Evolutionary conservation across 106 monocot species (phyloP).

Genomic region (Hemerocallis citrina): DNA sequence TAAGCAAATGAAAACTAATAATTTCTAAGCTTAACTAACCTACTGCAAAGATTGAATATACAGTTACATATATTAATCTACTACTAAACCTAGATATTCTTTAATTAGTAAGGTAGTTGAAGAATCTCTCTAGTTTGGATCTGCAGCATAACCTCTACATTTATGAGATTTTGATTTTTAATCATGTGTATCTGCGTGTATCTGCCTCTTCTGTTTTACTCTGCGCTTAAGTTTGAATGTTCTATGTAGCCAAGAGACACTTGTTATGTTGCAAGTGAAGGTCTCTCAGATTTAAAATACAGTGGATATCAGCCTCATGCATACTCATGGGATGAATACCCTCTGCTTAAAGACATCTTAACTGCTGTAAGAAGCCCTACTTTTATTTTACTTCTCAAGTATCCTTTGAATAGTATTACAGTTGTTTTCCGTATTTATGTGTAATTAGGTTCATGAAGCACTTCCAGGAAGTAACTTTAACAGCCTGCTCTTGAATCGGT

Average conservation of each 20-base stretch:
- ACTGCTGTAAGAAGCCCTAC: conserved; percentile 34
- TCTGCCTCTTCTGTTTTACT: neutral
- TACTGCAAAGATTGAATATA: no score
- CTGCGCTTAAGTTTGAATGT: neutral
- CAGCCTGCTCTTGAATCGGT: conserved; percentile 64
- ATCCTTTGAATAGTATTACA: neutral
- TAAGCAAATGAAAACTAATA: no score
- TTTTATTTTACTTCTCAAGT: neutral
- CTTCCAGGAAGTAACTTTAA: conserved; percentile 83
- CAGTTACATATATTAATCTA: no score
- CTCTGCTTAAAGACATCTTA: conserved; percentile 74
- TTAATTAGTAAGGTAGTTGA: no score
- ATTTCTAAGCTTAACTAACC: no score
- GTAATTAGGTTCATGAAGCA: conserved; percentile 68
- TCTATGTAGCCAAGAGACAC: conserved; percentile 85
- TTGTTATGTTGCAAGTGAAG: conserved; percentile 82
- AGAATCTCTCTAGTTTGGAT: no score
- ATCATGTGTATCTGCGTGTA: no score
- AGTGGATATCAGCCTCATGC: conserved; percentile 90
- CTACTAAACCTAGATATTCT: no score
- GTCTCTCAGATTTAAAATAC: conserved; percentile 63
- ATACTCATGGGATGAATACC: conserved; percentile 86
- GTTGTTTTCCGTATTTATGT: neutral
- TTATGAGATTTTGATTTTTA: no score
- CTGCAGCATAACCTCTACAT: no score